Percentiles rank a stretch among this genome's conserved stretches.
Conservation (phyloP, 352 stramenopile genomes). For the Plasmopara halstedii region DNA sequence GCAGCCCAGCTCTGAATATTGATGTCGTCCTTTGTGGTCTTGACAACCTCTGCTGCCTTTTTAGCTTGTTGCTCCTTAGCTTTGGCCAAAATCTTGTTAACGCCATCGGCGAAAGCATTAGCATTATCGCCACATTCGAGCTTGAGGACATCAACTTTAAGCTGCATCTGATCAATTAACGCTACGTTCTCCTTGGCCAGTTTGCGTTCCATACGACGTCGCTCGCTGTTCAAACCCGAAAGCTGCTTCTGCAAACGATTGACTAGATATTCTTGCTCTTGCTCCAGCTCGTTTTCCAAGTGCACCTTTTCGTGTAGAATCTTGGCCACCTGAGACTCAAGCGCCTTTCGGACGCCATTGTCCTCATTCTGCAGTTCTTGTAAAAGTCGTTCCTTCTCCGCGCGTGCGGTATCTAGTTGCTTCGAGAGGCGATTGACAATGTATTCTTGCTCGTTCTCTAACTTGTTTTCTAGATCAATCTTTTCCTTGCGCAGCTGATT, state of each 20-base stretch:
- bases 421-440: conserved; percentile 89
- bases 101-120: conserved; percentile 52
- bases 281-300: conserved; percentile 81
- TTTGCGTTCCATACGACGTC: conserved; percentile 64
- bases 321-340: conserved; percentile 74
- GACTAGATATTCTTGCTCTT: conserved; percentile 84
- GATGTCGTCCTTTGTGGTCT: conserved; percentile 57
- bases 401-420: conserved; percentile 62
- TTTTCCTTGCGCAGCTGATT: conserved; percentile 83
- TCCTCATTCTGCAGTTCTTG: conserved; percentile 63
- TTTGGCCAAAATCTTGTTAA: conserved; percentile 35
- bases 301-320: conserved; percentile 81
- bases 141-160: conserved; percentile 53
- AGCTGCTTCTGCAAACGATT: conserved; percentile 84
- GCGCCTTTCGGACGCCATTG: conserved; percentile 45
- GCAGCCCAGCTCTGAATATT: conserved; percentile 36
- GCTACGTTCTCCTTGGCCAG: conserved; percentile 64
- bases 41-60: conserved; percentile 37
- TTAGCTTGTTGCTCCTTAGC: conserved; percentile 51
- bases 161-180: conserved; percentile 59
- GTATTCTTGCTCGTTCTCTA: conserved; percentile 89
- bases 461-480: conserved; percentile 88
- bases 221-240: conserved; percentile 52
- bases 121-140: conserved; percentile 49
- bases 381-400: conserved; percentile 63